A percentile compares a stretch with the other conserved stretches of the same genome.
phyloP scores from a whole-genome alignment of 306 rosid genomes.

The Pueraria montana region DNA sequence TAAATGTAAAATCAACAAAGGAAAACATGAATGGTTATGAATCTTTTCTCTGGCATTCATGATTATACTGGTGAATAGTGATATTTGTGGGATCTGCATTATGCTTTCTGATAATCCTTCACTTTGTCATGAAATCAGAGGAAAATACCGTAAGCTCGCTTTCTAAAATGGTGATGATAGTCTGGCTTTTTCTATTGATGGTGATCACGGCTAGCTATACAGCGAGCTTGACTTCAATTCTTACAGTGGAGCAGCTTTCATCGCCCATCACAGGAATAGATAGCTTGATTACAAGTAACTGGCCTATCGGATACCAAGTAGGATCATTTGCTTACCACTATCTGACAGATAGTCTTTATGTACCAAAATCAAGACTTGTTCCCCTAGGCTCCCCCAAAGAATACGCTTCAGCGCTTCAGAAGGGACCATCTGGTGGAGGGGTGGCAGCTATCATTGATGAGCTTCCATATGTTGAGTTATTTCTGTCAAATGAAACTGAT shows the following conservation, averaged over 20 bases:
- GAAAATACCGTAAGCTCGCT: conserved; percentile 80
- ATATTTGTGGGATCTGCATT: conserved; percentile 29
- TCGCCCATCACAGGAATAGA: conserved; percentile 91
- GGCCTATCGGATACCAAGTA: conserved; percentile 92
- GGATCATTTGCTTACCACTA: conserved; percentile 91
- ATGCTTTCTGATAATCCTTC: conserved; percentile 45
- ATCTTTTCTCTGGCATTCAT: conserved; percentile 37
- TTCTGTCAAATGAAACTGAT: conserved; percentile 74
- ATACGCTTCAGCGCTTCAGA: conserved; percentile 75
- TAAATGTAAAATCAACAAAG: conserved; percentile 4
- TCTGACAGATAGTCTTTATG: conserved; percentile 74
- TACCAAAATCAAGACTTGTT: conserved; percentile 75
- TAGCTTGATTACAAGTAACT: conserved; percentile 77
- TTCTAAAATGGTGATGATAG: conserved; percentile 92
- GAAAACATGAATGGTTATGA: conserved; percentile 22
- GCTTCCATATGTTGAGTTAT: conserved; percentile 84
- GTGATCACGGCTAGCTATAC: conserved; percentile 96
- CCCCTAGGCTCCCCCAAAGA: conserved; percentile 85
- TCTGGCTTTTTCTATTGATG: conserved; percentile 95
- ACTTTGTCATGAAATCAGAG: conserved; percentile 69
- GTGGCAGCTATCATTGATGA: conserved; percentile 95
- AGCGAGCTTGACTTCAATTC: conserved; percentile 95
- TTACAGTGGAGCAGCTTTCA: conserved; percentile 90
- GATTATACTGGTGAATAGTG: conserved; percentile 21
- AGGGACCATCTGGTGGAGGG: conserved; percentile 84